These are phyloP conservation scores for Ceratocystis ficicola DNA, from an alignment of 2,329 filamentous ascomycete genomes.

Conservation along the genomic window DNA sequence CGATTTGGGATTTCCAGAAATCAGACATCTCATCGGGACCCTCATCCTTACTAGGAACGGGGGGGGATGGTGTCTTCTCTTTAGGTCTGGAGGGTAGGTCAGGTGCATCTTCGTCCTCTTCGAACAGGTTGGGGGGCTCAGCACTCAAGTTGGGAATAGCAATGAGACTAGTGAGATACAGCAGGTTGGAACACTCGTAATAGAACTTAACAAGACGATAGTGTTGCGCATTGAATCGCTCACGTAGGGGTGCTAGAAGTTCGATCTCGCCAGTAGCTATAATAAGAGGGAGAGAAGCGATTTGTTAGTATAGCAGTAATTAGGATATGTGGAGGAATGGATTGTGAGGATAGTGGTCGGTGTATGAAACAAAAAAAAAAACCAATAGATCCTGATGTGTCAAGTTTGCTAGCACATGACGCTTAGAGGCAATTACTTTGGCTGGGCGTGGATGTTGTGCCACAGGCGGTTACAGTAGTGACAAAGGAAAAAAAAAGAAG, in stretches of 20 bases:
- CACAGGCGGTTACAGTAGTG: neutral
- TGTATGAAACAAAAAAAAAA: no score
- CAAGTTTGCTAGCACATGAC: no score
- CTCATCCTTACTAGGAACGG: constrained; percentile 59
- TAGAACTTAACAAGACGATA: constrained; percentile 96
- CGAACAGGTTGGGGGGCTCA: constrained; percentile 81
- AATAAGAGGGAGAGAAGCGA: neutral
- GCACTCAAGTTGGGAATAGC: constrained; percentile 91
- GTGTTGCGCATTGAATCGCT: constrained; percentile 88
- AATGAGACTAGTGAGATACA: constrained; percentile 91
- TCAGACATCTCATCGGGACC: constrained; percentile 82
- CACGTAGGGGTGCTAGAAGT: constrained; percentile 73
- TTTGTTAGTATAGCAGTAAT: constrained; percentile 24
- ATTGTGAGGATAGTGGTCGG: no score
- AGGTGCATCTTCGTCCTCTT: constrained; percentile 76
- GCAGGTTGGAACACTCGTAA: constrained; percentile 95
- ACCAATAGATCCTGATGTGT: no score
- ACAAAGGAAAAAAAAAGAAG: neutral
- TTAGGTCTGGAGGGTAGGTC: constrained; percentile 70
- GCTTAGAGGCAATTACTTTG: no score
- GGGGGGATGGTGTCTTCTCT: constrained; percentile 56
- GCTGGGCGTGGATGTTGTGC: no score
- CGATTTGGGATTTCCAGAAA: constrained; percentile 92
- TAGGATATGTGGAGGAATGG: neutral
- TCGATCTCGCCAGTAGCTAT: constrained; percentile 84